Base-by-base conservation (phyloP, 371 early-diverging fungal species). In the Mortierella sp. region DNA sequence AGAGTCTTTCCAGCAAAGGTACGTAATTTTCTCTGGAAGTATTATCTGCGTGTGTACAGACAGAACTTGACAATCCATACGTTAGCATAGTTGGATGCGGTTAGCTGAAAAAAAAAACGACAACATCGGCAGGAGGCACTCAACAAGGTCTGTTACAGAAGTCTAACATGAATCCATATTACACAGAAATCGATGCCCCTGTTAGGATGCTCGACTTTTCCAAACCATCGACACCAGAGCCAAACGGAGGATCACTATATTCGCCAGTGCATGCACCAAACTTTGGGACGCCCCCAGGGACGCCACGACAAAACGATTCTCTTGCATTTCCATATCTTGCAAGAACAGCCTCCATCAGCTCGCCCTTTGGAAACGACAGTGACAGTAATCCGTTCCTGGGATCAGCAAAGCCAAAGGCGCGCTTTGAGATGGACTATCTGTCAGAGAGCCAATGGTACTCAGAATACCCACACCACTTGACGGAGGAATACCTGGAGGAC, bases 401-500 rank as follows among this genome's bases (percentile, higher is more conserved):
- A 55, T 50, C 82, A 7, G 57, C 80, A n/a, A 82, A 52, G 16
- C 71, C 75, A 26, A 82, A 76, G 45, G 75, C 79, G 0, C 76
- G 78, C 19, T 80, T 82, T 28, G 75, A 76, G 19, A 50, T 82
- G 65, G 86, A 86, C 28, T 82, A 82, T 28, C 73, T 86, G 13
- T 79, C 82, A 5, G 82, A 82, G 34, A 86, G 86, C 70, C 86
- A 86, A 34, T 86, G 86, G 86, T 82, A 82, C 63, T 86, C 86
- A 1, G 86, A 86, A 44, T 79, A 82, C 60, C 80, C 86, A 6
- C 86, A 86, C 38, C 86, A 86, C 28, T 38, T 86, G 72, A 86
- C 86, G 45, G 54, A 50, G 11, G 82, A 86, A 21, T 86, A 86
- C 42, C 65, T 86, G 54, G 86, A 86, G 14, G 82, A 79, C 21